Base-by-base conservation (phyloP, 2,329 filamentous ascomycete species). In the Penicillium sp. region DNA sequence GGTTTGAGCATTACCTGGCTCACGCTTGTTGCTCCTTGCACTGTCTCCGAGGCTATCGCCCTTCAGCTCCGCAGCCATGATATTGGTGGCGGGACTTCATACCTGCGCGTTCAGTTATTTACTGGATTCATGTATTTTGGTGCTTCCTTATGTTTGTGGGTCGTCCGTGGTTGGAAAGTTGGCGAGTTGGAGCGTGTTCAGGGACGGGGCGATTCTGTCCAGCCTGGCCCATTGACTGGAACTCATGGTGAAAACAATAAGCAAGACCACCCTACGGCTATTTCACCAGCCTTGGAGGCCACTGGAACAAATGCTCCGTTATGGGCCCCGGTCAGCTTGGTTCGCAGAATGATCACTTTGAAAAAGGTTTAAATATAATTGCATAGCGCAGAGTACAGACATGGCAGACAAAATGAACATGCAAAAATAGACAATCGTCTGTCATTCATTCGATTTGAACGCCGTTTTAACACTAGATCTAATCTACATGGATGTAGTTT, bases 1-100 rank as follows among this genome's bases (percentile, higher is more conserved):
- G 83, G 80, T 0, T 72, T 88, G 57, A 82, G 79, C 55, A 79
- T 87, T 40, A 82, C 81, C 8, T 87, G 85, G 82, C 67, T 88
- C 43, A 73, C 81, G 2, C 75, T 88, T 53, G 82, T 83, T 7
- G 69, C 85, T 2, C 79, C 80, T 7, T 78, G 76, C 5, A 78
- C 76, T 0, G 72, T 76, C 34, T 72, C 76, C 1, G 75, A 79
- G 48, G 82, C 84, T 2, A 88, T 89, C 61, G 87, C 81, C 3
- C 71, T 89, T 40, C 76, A 82, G 51, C 80, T 89, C 31, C 77
- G 79, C 55, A 79, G 80, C 19, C 62, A 65, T 50, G 55, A 64
- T 10, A 57, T 65, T 6, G 46, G 60, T 6, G 64, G 62, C 2
- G 58, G 65, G 1, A 67, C 65, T 31, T 67, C 70, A 2, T 79